A percentile compares a stretch with the other conserved stretches of the same genome.
These are phyloP conservation scores for Capsicum pubescens DNA, from an alignment of 257 asterid species.

Conservation along the genomic window DNA sequence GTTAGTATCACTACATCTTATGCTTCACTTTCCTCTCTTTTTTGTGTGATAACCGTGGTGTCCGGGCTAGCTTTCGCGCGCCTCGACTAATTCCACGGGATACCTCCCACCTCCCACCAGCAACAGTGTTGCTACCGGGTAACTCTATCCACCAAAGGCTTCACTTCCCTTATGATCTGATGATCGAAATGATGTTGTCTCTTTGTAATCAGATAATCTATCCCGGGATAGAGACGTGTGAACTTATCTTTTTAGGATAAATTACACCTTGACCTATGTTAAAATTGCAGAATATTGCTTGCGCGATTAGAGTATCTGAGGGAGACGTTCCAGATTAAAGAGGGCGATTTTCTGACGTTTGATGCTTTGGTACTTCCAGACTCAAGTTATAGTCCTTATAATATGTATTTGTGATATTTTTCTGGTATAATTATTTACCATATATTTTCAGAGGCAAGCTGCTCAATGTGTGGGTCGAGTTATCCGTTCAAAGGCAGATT, in stretches of 20 bases:
- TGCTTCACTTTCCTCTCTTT: not conserved
- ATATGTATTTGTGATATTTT: conserved; percentile 1
- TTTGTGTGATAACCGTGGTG: too few relatives aligned
- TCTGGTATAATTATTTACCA: not conserved
- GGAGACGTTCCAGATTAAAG: conserved; percentile 97
- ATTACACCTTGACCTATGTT: conserved; percentile 9
- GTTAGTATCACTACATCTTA: conserved; percentile 33
- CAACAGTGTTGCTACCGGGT: too few relatives aligned
- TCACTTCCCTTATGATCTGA: not conserved
- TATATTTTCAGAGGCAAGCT: conserved; percentile 83
- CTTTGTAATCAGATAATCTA: not conserved
- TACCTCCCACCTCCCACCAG: too few relatives aligned
- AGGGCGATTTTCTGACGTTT: conserved; percentile 92
- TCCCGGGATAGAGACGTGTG: not conserved
- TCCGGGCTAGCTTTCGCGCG: too few relatives aligned
- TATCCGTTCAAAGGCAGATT: conserved; percentile 97
- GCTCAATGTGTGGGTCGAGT: conserved; percentile 99
- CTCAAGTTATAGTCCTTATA: conserved; percentile 21
- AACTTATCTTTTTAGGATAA: not conserved
- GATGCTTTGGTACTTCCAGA: conserved; percentile 84
- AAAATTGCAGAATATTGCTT: conserved; percentile 75
- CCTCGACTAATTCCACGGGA: too few relatives aligned
- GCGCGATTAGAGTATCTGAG: conserved; percentile 91
- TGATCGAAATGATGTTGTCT: not conserved
- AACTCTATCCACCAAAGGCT: too few relatives aligned